phyloP scores from a whole-genome alignment of 2,329 filamentous ascomycete species.

The Arthrobotrys pseudoclavata region DNA sequence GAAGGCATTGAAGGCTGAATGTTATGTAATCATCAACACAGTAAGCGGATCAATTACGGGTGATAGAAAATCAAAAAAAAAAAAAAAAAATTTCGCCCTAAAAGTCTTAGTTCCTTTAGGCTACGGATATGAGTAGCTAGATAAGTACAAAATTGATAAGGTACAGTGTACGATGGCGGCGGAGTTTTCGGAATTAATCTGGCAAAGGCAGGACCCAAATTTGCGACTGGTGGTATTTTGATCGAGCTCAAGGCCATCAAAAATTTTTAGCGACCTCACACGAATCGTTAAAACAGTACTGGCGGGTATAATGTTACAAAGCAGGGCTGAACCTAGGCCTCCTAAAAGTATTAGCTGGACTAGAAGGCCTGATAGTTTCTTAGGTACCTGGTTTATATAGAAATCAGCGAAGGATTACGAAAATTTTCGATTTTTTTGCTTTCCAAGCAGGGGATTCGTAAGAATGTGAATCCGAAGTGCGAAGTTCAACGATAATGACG shows the following conservation, averaged over 20 bases:
- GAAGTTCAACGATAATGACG: slow-evolving; percentile 9
- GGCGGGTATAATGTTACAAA: neutral
- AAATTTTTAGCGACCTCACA: neutral
- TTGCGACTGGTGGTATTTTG: slow-evolving; percentile 3
- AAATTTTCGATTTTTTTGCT: neutral
- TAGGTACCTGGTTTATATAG: neutral
- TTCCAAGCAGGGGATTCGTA: slow-evolving; percentile 15
- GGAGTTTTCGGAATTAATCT: slow-evolving; percentile 17
- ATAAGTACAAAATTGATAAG: neutral
- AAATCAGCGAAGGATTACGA: neutral
- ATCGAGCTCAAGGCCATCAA: neutral
- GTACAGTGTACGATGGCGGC: neutral
- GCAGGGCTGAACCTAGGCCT: slow-evolving; percentile 18
- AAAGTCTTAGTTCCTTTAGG: slow-evolving; percentile 2
- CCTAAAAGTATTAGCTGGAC: neutral
- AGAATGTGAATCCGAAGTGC: slow-evolving; percentile 16
- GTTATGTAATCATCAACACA: slow-evolving; percentile 7
- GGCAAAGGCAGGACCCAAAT: neutral
- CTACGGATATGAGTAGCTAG: slow-evolving; percentile 2
- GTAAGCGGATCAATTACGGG: slow-evolving; percentile 5
- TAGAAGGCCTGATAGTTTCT: slow-evolving; percentile 8
- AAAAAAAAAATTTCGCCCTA: neutral
- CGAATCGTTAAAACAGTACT: neutral
- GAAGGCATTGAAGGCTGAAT: neutral
- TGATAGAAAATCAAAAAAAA: neutral